Percentiles rank a stretch among this genome's conserved stretches.
Evolutionary conservation across 208 protist species (phyloP).

Genomic region (Acanthamoeba healyi): DNA sequence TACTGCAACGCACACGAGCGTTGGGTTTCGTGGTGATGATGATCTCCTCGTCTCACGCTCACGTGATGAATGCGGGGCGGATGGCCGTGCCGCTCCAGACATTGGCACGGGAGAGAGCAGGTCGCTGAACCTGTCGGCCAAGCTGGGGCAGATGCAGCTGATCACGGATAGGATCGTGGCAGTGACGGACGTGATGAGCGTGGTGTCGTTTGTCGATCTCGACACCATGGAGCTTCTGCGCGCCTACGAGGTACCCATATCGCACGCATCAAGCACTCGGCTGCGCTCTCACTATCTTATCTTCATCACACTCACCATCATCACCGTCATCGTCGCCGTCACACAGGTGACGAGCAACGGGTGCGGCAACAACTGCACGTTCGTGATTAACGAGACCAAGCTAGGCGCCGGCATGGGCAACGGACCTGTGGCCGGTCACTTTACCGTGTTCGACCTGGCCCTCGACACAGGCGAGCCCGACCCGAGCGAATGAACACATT

Average conservation of each 20-base stretch:
- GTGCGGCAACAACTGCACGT: slow-evolving; percentile 32
- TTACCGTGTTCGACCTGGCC: slow-evolving; percentile 17
- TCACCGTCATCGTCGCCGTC: no score
- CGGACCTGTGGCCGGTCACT: not conserved
- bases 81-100: no score
- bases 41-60: not conserved
- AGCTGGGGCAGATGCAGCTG: not conserved
- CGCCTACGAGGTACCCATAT: not conserved
- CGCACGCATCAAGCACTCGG: no score
- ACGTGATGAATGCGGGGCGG: no score
- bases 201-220: not conserved
- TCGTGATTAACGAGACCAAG: slow-evolving; percentile 31
- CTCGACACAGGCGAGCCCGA: no score
- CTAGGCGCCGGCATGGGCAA: slow-evolving; percentile 15
- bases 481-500: no score
- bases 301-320: no score
- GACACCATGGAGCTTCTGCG: not conserved
- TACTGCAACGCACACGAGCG: not conserved
- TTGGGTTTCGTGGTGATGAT: no score
- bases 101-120: not conserved
- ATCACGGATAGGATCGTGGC: not conserved
- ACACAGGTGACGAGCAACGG: not conserved
- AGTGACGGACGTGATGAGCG: slow-evolving; percentile 11
- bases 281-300: no score
- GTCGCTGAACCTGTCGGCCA: not conserved